Base-by-base conservation (phyloP, 1,139 yeast species). In the Trichomonascaceae sp. region DNA sequence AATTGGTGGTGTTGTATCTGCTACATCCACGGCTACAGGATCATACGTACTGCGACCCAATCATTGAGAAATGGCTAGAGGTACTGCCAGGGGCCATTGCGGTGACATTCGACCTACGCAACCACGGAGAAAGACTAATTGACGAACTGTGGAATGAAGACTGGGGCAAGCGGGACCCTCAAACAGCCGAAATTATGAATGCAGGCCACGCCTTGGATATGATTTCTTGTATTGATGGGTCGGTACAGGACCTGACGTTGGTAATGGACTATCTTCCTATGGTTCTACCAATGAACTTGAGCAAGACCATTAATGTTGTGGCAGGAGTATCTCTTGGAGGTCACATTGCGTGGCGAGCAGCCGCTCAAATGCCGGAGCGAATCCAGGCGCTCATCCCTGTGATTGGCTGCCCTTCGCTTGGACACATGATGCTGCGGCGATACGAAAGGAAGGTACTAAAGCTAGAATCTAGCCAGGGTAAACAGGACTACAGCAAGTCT, bases 71-170 rank as follows among this genome's bases (percentile, higher is more conserved):
- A 15, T 33, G 50, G 31, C 37, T 51, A n/a, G 39, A 31, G 20
- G 25, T 17, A 17, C 6, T 20, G 23, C 23, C 9, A 8, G 14
- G 15, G 4, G 22, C 39, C 17, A 55, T 74, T 25, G 67, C 71
- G 32, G 67, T 72, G 9, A 59, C 75, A 0, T 72, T 72, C 49
- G 84, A 76, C 44, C 55, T 59, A 36, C 60, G 77, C 37, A 76
- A 76, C 52, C 84, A 76, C 46, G 84, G 84, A 1, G 52, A 51
- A 26, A 54, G 84, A 28, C 33, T 48, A 6, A 50, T 71, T 2
- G 59, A 64, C 33, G 44, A 40, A 1, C 26, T 28, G 13, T 57
- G 57, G 30, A 72, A 72, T 48, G 33, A 46, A 3, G 56, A 53
- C 22, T 73, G 79, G 78, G 20, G 29, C 3, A 73, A 72, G 1